These are phyloP conservation scores for Sclerotinia spermophila DNA, from an alignment of 2,329 filamentous ascomycete species.

Conservation along the genomic window DNA sequence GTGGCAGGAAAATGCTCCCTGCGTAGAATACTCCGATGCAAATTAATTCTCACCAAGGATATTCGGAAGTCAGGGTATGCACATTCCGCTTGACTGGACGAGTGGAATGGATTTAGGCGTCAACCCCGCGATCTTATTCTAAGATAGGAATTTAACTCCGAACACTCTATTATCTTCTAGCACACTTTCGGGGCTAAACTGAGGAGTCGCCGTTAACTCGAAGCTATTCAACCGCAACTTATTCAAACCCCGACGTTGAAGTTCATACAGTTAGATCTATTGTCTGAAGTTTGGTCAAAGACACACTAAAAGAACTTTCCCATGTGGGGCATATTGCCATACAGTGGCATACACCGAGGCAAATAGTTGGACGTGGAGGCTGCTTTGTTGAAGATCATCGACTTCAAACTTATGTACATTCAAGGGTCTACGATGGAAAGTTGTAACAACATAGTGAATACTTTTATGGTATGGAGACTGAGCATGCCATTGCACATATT, in stretches of 20 bases:
- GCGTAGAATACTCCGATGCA: constrained; percentile 8
- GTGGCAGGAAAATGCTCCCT: constrained; percentile 13
- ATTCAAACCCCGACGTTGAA: background rate
- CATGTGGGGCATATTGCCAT: background rate
- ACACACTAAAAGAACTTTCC: background rate
- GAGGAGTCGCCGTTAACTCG: background rate
- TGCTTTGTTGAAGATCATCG: background rate
- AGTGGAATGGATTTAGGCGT: background rate
- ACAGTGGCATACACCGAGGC: too few species aligned
- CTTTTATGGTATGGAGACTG: background rate
- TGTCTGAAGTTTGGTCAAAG: background rate
- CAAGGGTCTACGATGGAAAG: background rate
- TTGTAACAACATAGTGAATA: background rate
- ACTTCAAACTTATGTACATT: background rate
- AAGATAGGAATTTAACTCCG: background rate
- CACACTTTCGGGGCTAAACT: background rate
- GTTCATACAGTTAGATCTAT: background rate
- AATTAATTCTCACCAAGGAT: background rate
- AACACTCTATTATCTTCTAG: background rate
- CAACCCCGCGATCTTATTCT: constrained; percentile 2
- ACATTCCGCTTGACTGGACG: background rate
- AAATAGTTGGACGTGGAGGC: background rate
- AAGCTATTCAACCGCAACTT: background rate
- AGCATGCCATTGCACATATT: background rate
- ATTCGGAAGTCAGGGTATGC: background rate